Conservation (phyloP, 1,139 yeast species). For the Candida gigantensis region DNA sequence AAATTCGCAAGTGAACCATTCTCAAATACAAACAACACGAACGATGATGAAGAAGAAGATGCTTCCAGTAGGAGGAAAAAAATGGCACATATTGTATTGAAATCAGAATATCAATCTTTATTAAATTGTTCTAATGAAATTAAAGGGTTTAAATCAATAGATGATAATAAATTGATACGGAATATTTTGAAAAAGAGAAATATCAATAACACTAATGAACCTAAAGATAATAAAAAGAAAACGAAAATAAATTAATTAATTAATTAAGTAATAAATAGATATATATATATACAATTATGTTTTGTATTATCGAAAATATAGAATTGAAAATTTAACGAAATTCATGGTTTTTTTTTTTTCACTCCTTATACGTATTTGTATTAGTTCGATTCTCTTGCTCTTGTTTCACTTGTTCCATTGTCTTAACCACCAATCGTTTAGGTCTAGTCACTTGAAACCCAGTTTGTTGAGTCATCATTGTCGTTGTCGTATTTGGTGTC, state of each 20-base stretch:
- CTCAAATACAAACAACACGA: conserved; percentile 9
- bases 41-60: conserved; percentile 19
- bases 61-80: conserved; percentile 18
- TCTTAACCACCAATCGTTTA: conserved; percentile 35
- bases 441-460: conserved; percentile 50
- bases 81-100: conserved; percentile 57
- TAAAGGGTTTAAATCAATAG: conserved; percentile 34
- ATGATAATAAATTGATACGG: conserved; percentile 57
- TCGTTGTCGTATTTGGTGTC: conserved; percentile 4
- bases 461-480: conserved; percentile 11
- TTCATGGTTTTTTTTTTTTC: background rate
- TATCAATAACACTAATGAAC: conserved; percentile 19
- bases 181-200: conserved; percentile 56
- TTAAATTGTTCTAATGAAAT: conserved; percentile 33
- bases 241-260: background rate
- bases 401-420: conserved; percentile 13
- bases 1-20: conserved; percentile 26
- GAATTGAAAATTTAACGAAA: no score
- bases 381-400: no score
- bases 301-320: no score
- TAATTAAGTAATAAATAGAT: background rate
- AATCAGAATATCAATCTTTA: conserved; percentile 54
- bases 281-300: no score
- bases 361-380: no score
- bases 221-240: background rate